Percentiles rank a stretch among this genome's conserved stretches.
These are phyloP conservation scores for Bothriochloa decipiens DNA, from an alignment of 176 grass and related monocot species.

Conservation along the genomic window DNA sequence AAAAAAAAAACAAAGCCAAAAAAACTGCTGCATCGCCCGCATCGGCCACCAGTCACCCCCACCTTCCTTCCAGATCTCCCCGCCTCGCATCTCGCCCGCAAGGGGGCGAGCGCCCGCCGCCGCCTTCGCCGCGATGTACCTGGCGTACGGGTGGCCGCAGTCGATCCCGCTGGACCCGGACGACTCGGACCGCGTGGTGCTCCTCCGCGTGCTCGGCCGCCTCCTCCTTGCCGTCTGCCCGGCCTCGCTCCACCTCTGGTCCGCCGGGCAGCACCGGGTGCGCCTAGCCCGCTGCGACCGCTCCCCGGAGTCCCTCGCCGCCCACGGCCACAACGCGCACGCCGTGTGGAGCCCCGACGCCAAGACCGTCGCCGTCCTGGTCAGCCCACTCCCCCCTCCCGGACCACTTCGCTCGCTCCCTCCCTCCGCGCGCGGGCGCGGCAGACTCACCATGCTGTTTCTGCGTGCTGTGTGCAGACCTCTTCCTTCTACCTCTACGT, in stretches of 20 bases:
- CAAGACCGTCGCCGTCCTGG: slow-evolving; percentile 83
- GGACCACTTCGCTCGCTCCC: not conserved
- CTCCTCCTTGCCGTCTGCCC: slow-evolving; percentile 77
- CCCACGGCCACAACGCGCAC: slow-evolving; percentile 77
- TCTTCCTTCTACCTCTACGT: slow-evolving; percentile 75
- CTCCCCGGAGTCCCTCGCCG: slow-evolving; percentile 57
- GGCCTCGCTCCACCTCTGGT: slow-evolving; percentile 94
- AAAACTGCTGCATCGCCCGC: slow-evolving; percentile 40
- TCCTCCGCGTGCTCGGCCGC: slow-evolving; percentile 78
- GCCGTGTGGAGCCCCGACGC: slow-evolving; percentile 91
- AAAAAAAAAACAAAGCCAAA: slow-evolving; percentile 7
- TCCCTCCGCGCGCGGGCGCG: not conserved
- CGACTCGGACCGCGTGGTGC: slow-evolving; percentile 73
- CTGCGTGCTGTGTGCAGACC: slow-evolving; percentile 54
- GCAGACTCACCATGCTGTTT: not conserved
- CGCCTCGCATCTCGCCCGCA: slow-evolving; percentile 39
- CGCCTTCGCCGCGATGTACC: slow-evolving; percentile 68
- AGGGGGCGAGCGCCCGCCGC: slow-evolving; percentile 23
- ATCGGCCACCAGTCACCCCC: slow-evolving; percentile 12
- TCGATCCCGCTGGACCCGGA: slow-evolving; percentile 80
- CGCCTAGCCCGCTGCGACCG: slow-evolving; percentile 71
- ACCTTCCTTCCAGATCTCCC: slow-evolving; percentile 51
- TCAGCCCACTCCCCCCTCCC: slow-evolving; percentile 40
- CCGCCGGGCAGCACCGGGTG: slow-evolving; percentile 76
- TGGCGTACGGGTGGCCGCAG: slow-evolving; percentile 96